Evolutionary conservation across 257 asterid genomes (phyloP), one percentile per base, ranked within the genome.

Genomic region (Solanum appendiculatum): DNA sequence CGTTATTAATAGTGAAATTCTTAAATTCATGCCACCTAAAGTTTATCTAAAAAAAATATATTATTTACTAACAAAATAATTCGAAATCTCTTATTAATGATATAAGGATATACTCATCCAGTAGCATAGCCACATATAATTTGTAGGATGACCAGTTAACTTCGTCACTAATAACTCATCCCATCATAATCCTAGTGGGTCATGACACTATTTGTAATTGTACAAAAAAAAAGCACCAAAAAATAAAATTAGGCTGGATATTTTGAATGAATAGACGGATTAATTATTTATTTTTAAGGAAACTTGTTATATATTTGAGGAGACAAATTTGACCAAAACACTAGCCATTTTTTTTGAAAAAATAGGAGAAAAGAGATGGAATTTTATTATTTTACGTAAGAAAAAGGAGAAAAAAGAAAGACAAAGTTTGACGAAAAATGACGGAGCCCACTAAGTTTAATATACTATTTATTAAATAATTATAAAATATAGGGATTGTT

Each of bases 351-450:
- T 12, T 16, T 29, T 6, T 46, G 39, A 44, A 78, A 8, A 46
- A 16, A 46, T 29, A 46, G 64, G 66, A 46, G 6, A 18, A 81
- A 48, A 48, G 44, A 81, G 10, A 68, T 81, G 85, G 44, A 81
- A 14, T 77, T 77, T n/a, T 40, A 51, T 51, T 51, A 54, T 6
- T 54, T 54, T 54, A 60, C 33, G 69, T 29, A 31, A 9, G 20
- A 31, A 29, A 31, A 48, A 48, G 18, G 14, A n/a, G 29, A 40
- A 39, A 15, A 78, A 44, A 15, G 39, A 25, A 29, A 46, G 85
- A 80, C 44, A 80, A 48, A 81, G 20, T 81, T 81, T 81, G 68
- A 81, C 44, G 68, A 81, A 81, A 81, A 81, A 81, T 48, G 68
- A 48, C 42, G 85, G 68, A 48, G 68, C 85, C 85, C 85, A 48